A percentile compares a stretch with the other conserved stretches of the same genome.
Conservation (phyloP, 306 rosid genomes). For the Sicyos baderoa region DNA sequence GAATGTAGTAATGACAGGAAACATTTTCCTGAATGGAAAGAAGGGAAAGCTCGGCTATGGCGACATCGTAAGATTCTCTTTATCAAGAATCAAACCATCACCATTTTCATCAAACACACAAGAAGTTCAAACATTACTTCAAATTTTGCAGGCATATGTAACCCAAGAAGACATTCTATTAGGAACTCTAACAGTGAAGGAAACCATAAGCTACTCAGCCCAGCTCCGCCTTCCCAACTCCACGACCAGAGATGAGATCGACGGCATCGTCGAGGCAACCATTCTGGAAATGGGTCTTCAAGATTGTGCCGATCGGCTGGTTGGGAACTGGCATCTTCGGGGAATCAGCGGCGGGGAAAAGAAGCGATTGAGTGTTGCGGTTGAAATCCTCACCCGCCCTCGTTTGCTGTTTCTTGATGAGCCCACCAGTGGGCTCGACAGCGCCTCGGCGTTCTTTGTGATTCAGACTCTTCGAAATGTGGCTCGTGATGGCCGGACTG, state of each 20-base stretch:
- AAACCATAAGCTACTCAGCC: constrained; percentile 73
- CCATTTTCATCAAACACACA: no score
- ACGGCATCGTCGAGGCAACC: constrained; percentile 48
- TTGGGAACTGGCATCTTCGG: constrained; percentile 85
- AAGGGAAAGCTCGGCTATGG: constrained; percentile 54
- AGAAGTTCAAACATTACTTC: no score
- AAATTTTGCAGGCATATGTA: constrained; percentile 58
- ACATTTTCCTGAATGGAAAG: constrained; percentile 66
- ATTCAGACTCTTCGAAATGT: constrained; percentile 64
- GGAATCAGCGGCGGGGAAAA: constrained; percentile 92
- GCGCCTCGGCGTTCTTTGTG: constrained; percentile 90
- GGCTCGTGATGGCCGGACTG: constrained; percentile 74
- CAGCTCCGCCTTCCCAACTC: constrained; percentile 59
- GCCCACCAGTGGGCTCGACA: constrained; percentile 85
- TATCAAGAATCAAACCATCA: neutral
- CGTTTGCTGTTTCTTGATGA: constrained; percentile 76
- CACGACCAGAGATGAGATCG: constrained; percentile 49
- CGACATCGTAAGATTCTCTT: constrained; percentile 43
- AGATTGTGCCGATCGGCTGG: constrained; percentile 57
- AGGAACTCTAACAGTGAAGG: constrained; percentile 82
- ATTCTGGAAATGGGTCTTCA: constrained; percentile 77
- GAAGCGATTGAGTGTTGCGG: constrained; percentile 80
- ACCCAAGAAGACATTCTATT: constrained; percentile 73
- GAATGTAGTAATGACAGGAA: constrained; percentile 72
- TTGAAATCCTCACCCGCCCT: constrained; percentile 80